These are phyloP conservation scores for Eucalyptus sp. DNA, from an alignment of 345 rosid species.

Conservation along the genomic window DNA sequence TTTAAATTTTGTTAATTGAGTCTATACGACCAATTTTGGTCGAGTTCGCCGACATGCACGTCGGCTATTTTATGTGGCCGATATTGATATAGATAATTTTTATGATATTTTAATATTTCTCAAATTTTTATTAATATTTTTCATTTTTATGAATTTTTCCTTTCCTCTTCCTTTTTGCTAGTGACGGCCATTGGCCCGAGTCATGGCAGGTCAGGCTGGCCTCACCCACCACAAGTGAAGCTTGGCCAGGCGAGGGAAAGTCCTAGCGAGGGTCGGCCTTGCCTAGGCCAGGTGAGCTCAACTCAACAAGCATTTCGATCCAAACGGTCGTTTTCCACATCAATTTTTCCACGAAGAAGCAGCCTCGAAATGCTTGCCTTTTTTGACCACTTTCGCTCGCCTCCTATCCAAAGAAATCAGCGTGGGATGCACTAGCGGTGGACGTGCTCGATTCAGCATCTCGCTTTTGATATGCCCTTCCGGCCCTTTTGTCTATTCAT, in stretches of 20 bases:
- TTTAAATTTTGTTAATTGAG: neutral
- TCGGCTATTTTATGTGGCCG: rapidly evolving
- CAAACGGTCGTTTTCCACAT: neutral
- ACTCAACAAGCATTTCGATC: neutral
- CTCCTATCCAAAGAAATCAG: neutral
- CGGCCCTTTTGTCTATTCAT: neutral
- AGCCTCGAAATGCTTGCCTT: neutral
- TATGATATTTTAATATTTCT: too few relatives aligned
- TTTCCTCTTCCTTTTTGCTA: neutral
- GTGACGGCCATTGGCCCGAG: neutral
- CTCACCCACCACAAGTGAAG: neutral
- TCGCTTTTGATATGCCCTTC: neutral
- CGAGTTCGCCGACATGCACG: rapidly evolving
- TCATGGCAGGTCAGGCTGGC: rapidly evolving
- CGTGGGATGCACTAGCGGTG: neutral
- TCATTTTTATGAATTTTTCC: too few relatives aligned
- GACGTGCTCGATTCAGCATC: neutral
- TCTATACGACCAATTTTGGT: rapidly evolving
- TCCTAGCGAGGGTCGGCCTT: neutral
- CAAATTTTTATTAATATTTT: too few relatives aligned
- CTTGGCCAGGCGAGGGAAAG: neutral
- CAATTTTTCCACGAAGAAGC: neutral
- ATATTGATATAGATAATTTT: too few relatives aligned
- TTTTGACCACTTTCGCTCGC: neutral
- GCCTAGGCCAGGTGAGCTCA: neutral